Evolutionary conservation across 2,329 filamentous ascomycete species (phyloP).

Genomic region (Diaporthe batatas): DNA sequence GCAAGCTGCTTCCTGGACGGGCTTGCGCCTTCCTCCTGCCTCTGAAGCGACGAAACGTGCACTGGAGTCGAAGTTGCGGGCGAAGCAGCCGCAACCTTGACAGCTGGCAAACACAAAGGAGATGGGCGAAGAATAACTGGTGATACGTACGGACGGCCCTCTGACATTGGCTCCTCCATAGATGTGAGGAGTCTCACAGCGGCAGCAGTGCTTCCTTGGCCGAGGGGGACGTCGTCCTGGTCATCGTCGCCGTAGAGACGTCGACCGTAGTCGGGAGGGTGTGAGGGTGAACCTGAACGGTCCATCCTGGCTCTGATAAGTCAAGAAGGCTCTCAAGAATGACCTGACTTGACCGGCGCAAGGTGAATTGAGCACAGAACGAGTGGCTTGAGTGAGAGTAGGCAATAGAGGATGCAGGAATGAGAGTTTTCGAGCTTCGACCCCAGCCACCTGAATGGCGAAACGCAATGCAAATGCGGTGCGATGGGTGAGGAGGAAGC

Average conservation of each 20-base stretch:
- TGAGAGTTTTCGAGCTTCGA: conserved; percentile 19
- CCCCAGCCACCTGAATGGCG: conserved; percentile 27
- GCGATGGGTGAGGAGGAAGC: neutral
- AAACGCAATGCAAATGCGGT: conserved; percentile 22
- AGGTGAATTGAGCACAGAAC: conserved; percentile 11
- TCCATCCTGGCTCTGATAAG: conserved; percentile 57
- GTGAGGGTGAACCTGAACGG: conserved; percentile 62
- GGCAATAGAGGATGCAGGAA: conserved; percentile 22
- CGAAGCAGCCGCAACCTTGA: conserved; percentile 46
- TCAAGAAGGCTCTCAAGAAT: conserved; percentile 8
- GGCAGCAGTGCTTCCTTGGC: conserved; percentile 60
- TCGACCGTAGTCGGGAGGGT: conserved; percentile 70
- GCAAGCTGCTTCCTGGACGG: conserved; percentile 45
- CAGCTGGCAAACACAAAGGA: conserved; percentile 46
- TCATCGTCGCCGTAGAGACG: conserved; percentile 68
- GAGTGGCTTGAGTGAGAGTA: conserved; percentile 35
- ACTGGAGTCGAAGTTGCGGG: conserved; percentile 51
- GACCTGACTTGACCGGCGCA: neutral
- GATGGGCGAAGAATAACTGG: conserved; percentile 46
- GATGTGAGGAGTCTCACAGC: conserved; percentile 74
- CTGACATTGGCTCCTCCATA: conserved; percentile 66
- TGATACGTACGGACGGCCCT: conserved; percentile 68
- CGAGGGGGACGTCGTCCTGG: conserved; percentile 60
- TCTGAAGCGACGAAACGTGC: conserved; percentile 53
- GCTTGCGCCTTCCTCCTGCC: conserved; percentile 53